Base-by-base conservation (phyloP, 2,329 filamentous ascomycete species). In the Fusarium heterosporum region DNA sequence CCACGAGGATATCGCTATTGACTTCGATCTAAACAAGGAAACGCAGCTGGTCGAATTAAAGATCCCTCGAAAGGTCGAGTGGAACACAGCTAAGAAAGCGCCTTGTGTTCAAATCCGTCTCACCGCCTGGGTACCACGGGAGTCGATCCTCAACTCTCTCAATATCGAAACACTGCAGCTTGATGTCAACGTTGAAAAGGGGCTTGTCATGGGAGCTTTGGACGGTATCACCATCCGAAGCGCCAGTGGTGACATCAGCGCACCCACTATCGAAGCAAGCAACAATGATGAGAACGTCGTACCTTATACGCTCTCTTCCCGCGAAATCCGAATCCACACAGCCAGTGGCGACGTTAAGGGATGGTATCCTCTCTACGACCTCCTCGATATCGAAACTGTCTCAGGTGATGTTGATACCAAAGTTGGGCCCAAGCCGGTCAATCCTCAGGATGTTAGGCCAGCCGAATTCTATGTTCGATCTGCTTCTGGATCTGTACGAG, bases 341-440 rank as follows among this genome's bases (percentile, higher is more conserved):
- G 78, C 79, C 4, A 79, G 82, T 2, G 82, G 82, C 9, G 48
- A 73, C 14, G 80, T 87, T 62, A 59, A 61, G 14, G 85, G 85
- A 29, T 80, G 78, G 72, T 86, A 83, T 77, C 83, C 85, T 1
- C 76, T 87, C 2, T 83, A 81, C 70, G 82, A 86, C 68, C 73
- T 79, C 29, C 78, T 87, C 13, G 74, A 76, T 17, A 72, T 86
- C n/a, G 66, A 74, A 17, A 79, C 81, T 9, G 75, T 76, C 1
- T 82, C 84, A 0, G 85, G 85, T 45, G 68, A 76, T 51, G 73
- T 86, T 55, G 59, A 59, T 16, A 76, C 78, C 5, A 77, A 76
- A 32, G 74, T 87, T 52, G 75, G 73, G 13, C 82, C 82, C 8
- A 76, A 83, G 66, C 72, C 75, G 1, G 78, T 69, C n/a, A 73